phyloP scores from a whole-genome alignment of 805 yeast species.

The Peterozyma xylosa region DNA sequence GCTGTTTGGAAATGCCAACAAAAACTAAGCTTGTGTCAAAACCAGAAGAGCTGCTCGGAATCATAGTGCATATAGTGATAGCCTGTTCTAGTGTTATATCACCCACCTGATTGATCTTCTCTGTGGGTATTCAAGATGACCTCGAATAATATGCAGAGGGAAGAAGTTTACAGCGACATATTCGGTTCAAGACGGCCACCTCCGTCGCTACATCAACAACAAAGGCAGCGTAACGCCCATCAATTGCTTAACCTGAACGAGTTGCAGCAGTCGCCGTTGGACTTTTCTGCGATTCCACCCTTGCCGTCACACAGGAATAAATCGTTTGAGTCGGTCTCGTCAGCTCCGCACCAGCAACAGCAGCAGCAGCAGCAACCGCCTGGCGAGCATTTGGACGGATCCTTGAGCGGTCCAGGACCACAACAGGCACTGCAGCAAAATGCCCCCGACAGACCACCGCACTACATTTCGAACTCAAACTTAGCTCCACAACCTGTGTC shows the following conservation, averaged over 20 bases:
- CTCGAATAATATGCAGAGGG: conserved; percentile 10
- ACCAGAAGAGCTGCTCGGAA: neutral
- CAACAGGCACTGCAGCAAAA: conserved; percentile 13
- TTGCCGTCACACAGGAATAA: conserved; percentile 8
- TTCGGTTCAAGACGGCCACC: conserved; percentile 20
- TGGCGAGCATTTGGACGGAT: conserved; percentile 4
- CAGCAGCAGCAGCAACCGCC: conserved; percentile 9
- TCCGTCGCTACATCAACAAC: neutral
- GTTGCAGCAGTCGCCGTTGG: conserved; percentile 8
- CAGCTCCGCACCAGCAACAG: conserved; percentile 3
- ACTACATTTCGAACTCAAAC: neutral
- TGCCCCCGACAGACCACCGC: conserved; percentile 5
- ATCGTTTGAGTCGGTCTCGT: conserved; percentile 1
- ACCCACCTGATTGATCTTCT: neutral
- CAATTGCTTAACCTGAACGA: neutral
- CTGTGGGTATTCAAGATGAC: neutral
- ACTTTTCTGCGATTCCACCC: conserved; percentile 10
- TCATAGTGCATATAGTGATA: neutral
- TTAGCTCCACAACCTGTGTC: neutral
- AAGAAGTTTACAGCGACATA: conserved; percentile 21
- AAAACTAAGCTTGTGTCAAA: too few species aligned
- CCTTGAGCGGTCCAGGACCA: conserved; percentile 6
- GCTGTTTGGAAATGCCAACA: too few species aligned
- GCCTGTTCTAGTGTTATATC: neutral
- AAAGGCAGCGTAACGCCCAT: neutral